Evolutionary conservation across 352 stramenopile genomes (phyloP), one percentile per base, ranked within the genome.

Genomic region (Thalassiosira sp.): DNA sequence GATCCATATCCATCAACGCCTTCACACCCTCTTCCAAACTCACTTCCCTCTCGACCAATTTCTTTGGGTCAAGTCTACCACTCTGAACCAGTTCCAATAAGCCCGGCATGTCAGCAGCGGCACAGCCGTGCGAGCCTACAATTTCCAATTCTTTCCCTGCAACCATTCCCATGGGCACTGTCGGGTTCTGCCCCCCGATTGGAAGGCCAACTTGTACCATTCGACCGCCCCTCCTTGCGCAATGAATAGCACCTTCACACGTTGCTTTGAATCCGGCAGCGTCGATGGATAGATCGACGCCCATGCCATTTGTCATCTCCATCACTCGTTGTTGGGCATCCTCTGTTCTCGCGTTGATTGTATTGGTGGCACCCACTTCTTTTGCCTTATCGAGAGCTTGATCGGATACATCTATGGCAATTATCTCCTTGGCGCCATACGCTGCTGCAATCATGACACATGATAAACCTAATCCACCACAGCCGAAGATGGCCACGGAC

Each of bases 161-260:
- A 2, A 89, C 77, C 25, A 69, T 56, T 27, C 68, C 68, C 85
- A 90, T 89, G 3, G 81, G 81, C 18, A 90, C 72, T 6, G 67
- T 37, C 1, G 82, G 69, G 28, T 58, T 40, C 28, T 40, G 35
- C 18, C 43, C 54, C 22, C 71, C 64, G 64, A 87, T 76, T 5
- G 85, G 85, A 10, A 90, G 59, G 10, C 85, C 85, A 10, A 90
- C 81, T 72, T 90, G 85, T 25, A 90, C 54, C 72, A 90, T 88
- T 48, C 71, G 45, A 11, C 85, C 81, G 6, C 62, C 72, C 20
- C 69, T 73, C 72, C 82, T 57, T 25, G 66, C 75, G 20, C 40
- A 68, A 48, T 75, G 71, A 2, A 90, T 67, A 16, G 85, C 79
- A 77, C 84, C 76, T 77, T 84, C 75, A 59, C 85, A 89, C 15